These are phyloP conservation scores for Starmerella bombi DNA, from an alignment of 805 yeast genomes.

Conservation along the genomic window DNA sequence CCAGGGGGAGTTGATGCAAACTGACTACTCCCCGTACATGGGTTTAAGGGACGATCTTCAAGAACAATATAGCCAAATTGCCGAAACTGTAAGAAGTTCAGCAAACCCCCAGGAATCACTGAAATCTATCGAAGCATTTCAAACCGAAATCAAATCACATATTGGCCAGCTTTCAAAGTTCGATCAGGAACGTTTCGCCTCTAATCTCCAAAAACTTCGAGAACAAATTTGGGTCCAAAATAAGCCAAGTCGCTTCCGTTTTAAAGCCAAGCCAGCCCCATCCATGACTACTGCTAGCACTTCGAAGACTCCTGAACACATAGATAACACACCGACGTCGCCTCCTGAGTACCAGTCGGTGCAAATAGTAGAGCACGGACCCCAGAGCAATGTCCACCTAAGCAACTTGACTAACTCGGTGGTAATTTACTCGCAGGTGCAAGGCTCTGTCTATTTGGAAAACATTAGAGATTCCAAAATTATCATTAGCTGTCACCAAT, in stretches of 20 bases:
- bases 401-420: constrained; percentile 15
- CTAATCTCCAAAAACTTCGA: background rate
- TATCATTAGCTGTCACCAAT: constrained; percentile 22
- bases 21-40: too few relatives aligned
- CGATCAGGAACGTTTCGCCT: background rate
- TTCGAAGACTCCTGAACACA: background rate
- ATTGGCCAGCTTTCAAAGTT: background rate
- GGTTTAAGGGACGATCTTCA: background rate
- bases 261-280: constrained; percentile 1
- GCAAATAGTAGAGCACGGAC: background rate
- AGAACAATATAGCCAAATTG: background rate
- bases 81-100: too few relatives aligned
- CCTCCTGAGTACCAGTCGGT: background rate
- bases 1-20: too few relatives aligned
- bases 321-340: background rate
- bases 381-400: constrained; percentile 8
- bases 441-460: constrained; percentile 20
- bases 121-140: constrained; percentile 1
- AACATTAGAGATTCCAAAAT: constrained; percentile 15
- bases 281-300: background rate
- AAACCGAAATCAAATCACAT: background rate
- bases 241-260: constrained; percentile 8
- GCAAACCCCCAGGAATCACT: too few relatives aligned
- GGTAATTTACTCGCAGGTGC: constrained; percentile 13
- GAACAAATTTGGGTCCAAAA: background rate